Evolutionary conservation across 805 yeast species (phyloP).

Genomic region (Cyberlindnera mississippiensis): DNA sequence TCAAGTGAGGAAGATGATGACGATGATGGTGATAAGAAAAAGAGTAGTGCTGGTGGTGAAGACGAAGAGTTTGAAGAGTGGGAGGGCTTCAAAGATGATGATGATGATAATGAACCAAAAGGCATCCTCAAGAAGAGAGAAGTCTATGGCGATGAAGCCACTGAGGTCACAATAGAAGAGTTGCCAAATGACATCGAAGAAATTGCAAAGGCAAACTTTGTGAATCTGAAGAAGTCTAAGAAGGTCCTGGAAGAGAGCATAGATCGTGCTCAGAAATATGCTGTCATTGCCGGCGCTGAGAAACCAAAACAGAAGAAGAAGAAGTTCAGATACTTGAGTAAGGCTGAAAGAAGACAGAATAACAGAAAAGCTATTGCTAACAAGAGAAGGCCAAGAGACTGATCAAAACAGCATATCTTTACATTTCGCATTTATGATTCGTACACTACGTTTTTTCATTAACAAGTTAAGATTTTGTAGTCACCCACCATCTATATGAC

Average conservation of each 20-base stretch:
- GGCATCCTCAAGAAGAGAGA: conserved; percentile 26
- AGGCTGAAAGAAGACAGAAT: conserved; percentile 65
- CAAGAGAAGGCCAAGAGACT: conserved; percentile 27
- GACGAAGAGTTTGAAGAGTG: conserved; percentile 32
- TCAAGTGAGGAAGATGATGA: conserved; percentile 18
- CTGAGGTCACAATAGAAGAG: conserved; percentile 46
- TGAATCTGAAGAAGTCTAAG: conserved; percentile 63
- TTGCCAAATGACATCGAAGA: conserved; percentile 51
- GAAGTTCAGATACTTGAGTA: conserved; percentile 86
- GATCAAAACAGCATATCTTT: not conserved
- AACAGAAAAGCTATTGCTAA: conserved; percentile 43
- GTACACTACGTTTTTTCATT: not conserved
- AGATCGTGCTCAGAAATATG: conserved; percentile 78
- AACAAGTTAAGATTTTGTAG: too few species aligned
- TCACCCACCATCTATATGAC: too few species aligned
- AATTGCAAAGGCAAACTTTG: conserved; percentile 62
- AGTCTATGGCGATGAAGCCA: conserved; percentile 33
- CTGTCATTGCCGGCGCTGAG: conserved; percentile 41
- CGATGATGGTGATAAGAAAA: conserved; percentile 26
- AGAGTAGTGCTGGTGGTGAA: conserved; percentile 29
- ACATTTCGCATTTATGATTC: not conserved
- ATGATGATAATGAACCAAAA: conserved; percentile 25
- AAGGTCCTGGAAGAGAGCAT: conserved; percentile 72
- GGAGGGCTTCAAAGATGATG: conserved; percentile 36
- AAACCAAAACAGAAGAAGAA: conserved; percentile 47